Evolutionary conservation across 2,329 filamentous ascomycete genomes (phyloP), one percentile per base, ranked within the genome.

Genomic region (Eutypa lata): DNA sequence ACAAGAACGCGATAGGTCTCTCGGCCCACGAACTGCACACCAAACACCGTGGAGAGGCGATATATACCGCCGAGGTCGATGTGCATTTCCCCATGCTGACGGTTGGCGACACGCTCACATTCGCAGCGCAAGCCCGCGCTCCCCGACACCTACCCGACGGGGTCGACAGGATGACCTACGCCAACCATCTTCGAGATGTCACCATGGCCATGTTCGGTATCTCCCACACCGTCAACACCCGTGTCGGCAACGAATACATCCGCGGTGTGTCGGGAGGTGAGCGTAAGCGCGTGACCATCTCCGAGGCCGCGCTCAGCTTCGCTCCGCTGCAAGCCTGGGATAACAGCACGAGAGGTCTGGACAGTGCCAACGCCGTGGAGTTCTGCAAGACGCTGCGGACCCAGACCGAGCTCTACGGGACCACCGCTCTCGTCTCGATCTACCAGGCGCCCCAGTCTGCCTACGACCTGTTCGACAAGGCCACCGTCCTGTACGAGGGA

Each of bases 41-140:
- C 11, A 77, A 82, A 56, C 91, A 93, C 73, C 86, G 89, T 26
- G 90, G 90, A 59, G 90, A 95, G 71, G 89, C 89, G 56, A 92
- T 94, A 68, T 94, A 94, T 72, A 92, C 89, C 0, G 89, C 89
- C 54, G 90, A 94, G 69, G 86, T 90, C 35, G 91, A 95, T 66
- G 86, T 89, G 4, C 89, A 92, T 71, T 92, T 92, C 65, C 88
- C 89, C 13, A 82, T 86, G 72, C 72, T 94, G 62, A 86, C 82
- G 2, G 89, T 93, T 43, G 88, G 88, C 49, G 87, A 93, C 62
- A 94, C 90, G 1, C 77, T 93, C 46, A 86, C 83, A 51, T 93
- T 93, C 57, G 89, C 89, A 18, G 88, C 89, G 3, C 77, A 82
- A 18, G 87, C 89, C 6, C 80, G 87, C 52, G 81, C 86, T 48